A percentile compares a stretch with the other conserved stretches of the same genome.
Evolutionary conservation across 2,329 filamentous ascomycete species (phyloP).

Genomic region (Penicillium sp.): DNA sequence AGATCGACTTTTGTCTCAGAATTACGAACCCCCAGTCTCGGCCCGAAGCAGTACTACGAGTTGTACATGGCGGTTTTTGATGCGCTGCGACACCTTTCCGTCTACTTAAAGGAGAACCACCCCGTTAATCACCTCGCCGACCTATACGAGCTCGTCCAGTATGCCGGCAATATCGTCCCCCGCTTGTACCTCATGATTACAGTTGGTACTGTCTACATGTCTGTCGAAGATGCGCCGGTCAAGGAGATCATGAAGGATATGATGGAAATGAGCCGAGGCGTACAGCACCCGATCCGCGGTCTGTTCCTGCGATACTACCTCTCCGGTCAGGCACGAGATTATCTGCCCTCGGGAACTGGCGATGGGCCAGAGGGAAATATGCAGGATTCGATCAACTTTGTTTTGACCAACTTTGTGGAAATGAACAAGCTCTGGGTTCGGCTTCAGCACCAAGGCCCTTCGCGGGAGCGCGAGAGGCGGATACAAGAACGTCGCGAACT

Average conservation of each 20-base stretch:
- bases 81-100: slow-evolving; percentile 89
- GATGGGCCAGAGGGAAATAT: slow-evolving; percentile 94
- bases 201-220: slow-evolving; percentile 98
- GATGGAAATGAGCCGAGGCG: slow-evolving; percentile 99
- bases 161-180: slow-evolving; percentile 96
- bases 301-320: slow-evolving; percentile 95
- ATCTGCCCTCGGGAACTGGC: slow-evolving; percentile 72
- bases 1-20: slow-evolving; percentile 99
- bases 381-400: slow-evolving; percentile 96
- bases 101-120: slow-evolving; percentile 95
- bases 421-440: slow-evolving; percentile 99
- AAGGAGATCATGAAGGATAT: slow-evolving; percentile 99
- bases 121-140: slow-evolving; percentile 97
- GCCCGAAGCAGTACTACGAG: slow-evolving; percentile 99
- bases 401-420: slow-evolving; percentile 97
- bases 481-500: slow-evolving; percentile 94
- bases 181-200: slow-evolving; percentile 98
- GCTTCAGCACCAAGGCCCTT: slow-evolving; percentile 94
- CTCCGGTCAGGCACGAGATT: slow-evolving; percentile 88
- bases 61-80: slow-evolving; percentile 99
- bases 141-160: slow-evolving; percentile 95
- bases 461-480: slow-evolving; percentile 84
- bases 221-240: slow-evolving; percentile 93
- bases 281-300: slow-evolving; percentile 93
- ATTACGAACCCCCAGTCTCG: slow-evolving; percentile 89